These are phyloP conservation scores for Cetradonia linearis DNA, from an alignment of 495 filamentous ascomycete species.

Conservation along the genomic window DNA sequence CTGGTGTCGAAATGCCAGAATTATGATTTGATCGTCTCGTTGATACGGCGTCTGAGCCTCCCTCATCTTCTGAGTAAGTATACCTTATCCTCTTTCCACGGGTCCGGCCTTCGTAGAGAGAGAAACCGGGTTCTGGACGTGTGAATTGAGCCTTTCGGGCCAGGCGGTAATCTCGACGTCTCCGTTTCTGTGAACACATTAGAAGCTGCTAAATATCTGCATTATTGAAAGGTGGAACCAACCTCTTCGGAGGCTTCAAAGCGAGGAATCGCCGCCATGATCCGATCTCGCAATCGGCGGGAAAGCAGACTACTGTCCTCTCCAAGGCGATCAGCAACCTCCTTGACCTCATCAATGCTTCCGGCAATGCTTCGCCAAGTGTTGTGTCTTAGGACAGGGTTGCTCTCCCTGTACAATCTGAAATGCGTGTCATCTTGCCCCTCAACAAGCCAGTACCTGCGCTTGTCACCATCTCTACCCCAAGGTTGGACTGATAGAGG, in stretches of 20 bases:
- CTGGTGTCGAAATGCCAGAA: constrained; percentile 60
- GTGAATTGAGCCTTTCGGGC: constrained; percentile 77
- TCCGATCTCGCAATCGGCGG: constrained; percentile 62
- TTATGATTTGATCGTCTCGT: constrained; percentile 65
- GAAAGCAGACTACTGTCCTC: constrained; percentile 72
- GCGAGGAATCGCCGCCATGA: constrained; percentile 72
- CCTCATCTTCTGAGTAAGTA: constrained; percentile 86
- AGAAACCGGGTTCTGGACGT: constrained; percentile 81
- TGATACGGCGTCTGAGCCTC: constrained; percentile 59
- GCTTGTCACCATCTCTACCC: constrained; percentile 83
- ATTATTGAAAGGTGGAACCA: constrained; percentile 23
- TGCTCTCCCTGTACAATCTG: constrained; percentile 89
- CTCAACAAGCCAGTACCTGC: constrained; percentile 88
- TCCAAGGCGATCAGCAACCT: constrained; percentile 61
- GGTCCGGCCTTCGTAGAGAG: constrained; percentile 90
- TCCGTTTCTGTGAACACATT: constrained; percentile 60
- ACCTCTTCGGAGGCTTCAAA: constrained; percentile 93
- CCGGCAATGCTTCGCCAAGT: constrained; percentile 93
- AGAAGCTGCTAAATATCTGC: constrained; percentile 22
- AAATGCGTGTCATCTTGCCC: constrained; percentile 91
- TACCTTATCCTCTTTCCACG: constrained; percentile 93
- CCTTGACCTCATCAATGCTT: constrained; percentile 73
- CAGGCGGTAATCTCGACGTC: constrained; percentile 81
- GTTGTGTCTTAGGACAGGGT: constrained; percentile 61
- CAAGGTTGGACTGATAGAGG: constrained; percentile 89